Percentiles rank a stretch among this genome's conserved stretches.
phyloP scores from a whole-genome alignment of 2,329 filamentous ascomycete species.

The Colletotrichum liaoningense region DNA sequence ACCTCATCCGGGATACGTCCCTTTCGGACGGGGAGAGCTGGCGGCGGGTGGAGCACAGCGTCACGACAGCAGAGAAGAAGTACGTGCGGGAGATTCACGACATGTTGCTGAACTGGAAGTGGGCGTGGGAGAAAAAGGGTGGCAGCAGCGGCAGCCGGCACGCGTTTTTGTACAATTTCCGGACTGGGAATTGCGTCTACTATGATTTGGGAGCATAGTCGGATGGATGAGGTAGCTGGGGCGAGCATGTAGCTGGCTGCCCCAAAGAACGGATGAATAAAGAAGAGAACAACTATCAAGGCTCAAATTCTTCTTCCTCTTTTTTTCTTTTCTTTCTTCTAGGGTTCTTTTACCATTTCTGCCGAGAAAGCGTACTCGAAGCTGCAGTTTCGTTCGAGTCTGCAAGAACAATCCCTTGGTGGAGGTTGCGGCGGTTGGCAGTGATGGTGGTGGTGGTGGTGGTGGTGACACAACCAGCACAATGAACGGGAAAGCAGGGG shows the following conservation, averaged over 20 bases:
- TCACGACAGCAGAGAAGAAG: conserved; percentile 80
- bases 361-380: neutral
- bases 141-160: conserved; percentile 71
- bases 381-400: neutral
- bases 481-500: conserved; percentile 7
- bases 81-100: conserved; percentile 88
- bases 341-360: too few species aligned
- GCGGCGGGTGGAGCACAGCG: conserved; percentile 82
- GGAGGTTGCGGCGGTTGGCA: too few species aligned
- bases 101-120: conserved; percentile 73
- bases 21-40: conserved; percentile 87
- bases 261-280: too few species aligned
- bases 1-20: conserved; percentile 78
- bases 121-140: conserved; percentile 63
- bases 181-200: conserved; percentile 84
- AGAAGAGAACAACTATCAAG: too few species aligned
- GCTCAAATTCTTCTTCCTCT: too few species aligned
- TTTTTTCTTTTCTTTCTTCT: too few species aligned
- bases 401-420: neutral
- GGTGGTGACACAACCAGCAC: neutral
- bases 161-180: conserved; percentile 92
- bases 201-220: conserved; percentile 76
- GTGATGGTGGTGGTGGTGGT: neutral
- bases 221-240: neutral
- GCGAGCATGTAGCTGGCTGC: neutral